Base-by-base conservation (phyloP, 1,139 yeast genomes). In the Suhomyces taliae region DNA sequence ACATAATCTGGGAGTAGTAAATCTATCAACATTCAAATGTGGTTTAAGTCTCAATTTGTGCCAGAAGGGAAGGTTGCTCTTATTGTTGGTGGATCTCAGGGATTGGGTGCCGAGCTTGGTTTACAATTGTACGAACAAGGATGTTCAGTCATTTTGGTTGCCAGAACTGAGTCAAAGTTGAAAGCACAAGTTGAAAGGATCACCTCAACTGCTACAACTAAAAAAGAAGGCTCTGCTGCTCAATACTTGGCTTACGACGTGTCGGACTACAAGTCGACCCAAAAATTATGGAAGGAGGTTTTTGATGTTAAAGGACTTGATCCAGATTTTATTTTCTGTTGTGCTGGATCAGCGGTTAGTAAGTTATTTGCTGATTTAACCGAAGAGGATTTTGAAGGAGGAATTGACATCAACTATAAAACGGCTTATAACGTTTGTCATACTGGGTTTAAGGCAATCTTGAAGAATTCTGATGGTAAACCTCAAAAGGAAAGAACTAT, bases 51-150 rank as follows among this genome's bases (percentile, higher is more conserved):
- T 3, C 56, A 70, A 32, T 69, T 74, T 50, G 55, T 63, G 38
- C 66, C 70, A 2, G 53, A 63, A 27, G 81, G 79, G 26, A 83
- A 85, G 64, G 63, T 81, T 1, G 91, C 88, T 2, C 76, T 93
- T n/a, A 77, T 95, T 15, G 81, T 96, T 0, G 99, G 99, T 1
- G 99, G 93, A 0, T 90, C 98, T 0, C 99, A 93, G 60, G 99
- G 99, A 0, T 72, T 93, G 1, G 99, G 99, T 0, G 83, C 83
- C 2, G 87, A 88, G 40, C 64, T 95, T 46, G 96, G 96, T 0
- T 69, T 71, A 36, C 74, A 80, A 51, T 68, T 86, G 41, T 84
- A 80, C 48, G 53, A 67, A 4, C 61, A 65, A 27, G 85, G 87
- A 7, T 88, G 93, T 41, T 65, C 77, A 4, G 89, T 91, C 6